These are phyloP conservation scores for Tricholoma bakamatsutake DNA, from an alignment of 768 basidiomycete genomes.

Conservation along the genomic window DNA sequence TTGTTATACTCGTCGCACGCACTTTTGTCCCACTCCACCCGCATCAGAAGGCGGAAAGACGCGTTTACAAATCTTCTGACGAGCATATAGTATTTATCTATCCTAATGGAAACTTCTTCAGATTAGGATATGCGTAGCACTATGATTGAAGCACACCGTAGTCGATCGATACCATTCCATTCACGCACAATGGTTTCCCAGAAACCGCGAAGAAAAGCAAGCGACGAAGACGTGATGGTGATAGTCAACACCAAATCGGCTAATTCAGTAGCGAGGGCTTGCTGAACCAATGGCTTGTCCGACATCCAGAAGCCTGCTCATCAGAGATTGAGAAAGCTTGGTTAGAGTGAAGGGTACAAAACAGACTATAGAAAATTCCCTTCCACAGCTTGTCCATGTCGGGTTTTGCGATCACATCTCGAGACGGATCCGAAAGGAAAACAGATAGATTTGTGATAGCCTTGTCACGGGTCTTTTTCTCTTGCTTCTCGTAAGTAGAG, in stretches of 20 bases:
- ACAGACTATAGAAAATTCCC: conserved; percentile 91
- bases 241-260: conserved; percentile 78
- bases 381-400: conserved; percentile 97
- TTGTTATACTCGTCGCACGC: conserved; percentile 57
- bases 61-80: conserved; percentile 85
- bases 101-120: conserved; percentile 37
- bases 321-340: background rate
- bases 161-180: conserved; percentile 88
- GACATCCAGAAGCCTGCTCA: conserved; percentile 97
- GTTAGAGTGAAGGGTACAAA: background rate
- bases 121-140: background rate
- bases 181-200: conserved; percentile 89
- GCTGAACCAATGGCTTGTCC: conserved; percentile 95
- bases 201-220: conserved; percentile 82
- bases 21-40: conserved; percentile 58
- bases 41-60: conserved; percentile 73
- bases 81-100: conserved; percentile 98
- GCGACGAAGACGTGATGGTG: conserved; percentile 45
- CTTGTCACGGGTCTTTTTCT: conserved; percentile 89
- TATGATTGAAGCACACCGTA: conserved; percentile 52
- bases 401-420: conserved; percentile 52
- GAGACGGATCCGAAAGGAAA: conserved; percentile 70
- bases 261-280: conserved; percentile 80
- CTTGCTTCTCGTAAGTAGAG: conserved; percentile 35
- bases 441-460: conserved; percentile 73